phyloP scores from a whole-genome alignment of 148 eudicot species.

The Euryodendron excelsum region DNA sequence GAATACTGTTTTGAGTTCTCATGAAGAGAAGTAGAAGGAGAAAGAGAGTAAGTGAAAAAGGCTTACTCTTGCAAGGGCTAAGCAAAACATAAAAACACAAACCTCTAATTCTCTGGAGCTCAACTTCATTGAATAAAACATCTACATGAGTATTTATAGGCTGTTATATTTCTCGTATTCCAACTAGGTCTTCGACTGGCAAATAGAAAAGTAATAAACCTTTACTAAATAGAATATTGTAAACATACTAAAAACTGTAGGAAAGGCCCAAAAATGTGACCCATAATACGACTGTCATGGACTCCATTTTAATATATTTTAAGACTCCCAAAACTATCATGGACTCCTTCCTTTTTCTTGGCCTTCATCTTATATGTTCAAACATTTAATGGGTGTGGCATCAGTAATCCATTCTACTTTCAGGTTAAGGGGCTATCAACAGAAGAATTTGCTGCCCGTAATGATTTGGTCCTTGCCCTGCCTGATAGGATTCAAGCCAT shows the following conservation, averaged over 20 bases:
- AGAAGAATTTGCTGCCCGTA: constrained; percentile 84
- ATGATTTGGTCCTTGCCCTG: constrained; percentile 84
- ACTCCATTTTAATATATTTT: too few relatives aligned
- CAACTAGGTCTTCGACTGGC: not conserved
- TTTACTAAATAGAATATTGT: not conserved
- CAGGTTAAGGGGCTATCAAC: constrained; percentile 94
- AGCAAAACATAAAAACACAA: not conserved
- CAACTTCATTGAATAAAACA: not conserved
- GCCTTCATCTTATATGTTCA: not conserved
- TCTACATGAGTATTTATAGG: not conserved
- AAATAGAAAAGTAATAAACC: not conserved
- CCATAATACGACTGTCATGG: not conserved
- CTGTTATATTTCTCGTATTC: not conserved
- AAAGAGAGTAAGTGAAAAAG: not conserved
- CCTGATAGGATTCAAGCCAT: constrained; percentile 90
- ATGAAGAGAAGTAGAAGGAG: not conserved
- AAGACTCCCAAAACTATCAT: not conserved
- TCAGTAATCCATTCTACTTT: constrained; percentile 9
- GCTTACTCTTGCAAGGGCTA: not conserved
- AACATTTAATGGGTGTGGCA: not conserved
- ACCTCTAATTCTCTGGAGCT: not conserved
- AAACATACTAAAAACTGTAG: not conserved
- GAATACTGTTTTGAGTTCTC: not conserved
- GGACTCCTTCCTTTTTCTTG: not conserved
- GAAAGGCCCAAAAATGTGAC: not conserved